Conservation (phyloP, 108 stramenopile genomes). For the Halocafeteria seosinensis region DNA sequence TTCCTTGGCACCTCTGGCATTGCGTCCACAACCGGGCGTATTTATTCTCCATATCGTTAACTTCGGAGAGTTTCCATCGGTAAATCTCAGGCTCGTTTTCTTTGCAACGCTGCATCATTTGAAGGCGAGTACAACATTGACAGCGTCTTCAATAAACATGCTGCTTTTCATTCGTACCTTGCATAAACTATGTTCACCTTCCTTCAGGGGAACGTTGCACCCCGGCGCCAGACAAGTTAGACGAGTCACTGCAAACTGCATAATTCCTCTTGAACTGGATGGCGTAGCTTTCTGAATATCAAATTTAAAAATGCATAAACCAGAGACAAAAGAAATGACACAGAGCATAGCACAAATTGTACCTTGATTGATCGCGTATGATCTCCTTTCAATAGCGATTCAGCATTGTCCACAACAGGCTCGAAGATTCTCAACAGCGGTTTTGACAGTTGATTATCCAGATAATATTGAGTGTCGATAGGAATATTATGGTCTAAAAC, state of each 20-base stretch:
- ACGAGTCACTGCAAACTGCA: slow-evolving; percentile 85
- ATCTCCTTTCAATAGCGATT: slow-evolving; percentile 71
- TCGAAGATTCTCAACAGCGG: slow-evolving; percentile 90
- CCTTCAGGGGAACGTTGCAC: slow-evolving; percentile 67
- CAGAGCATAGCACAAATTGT: slow-evolving; percentile 7
- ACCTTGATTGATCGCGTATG: slow-evolving; percentile 70
- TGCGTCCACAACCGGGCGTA: slow-evolving; percentile 74
- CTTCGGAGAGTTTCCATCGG: slow-evolving; percentile 55
- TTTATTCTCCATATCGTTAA: slow-evolving; percentile 59
- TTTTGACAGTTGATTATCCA: slow-evolving; percentile 82
- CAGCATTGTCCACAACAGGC: slow-evolving; percentile 81
- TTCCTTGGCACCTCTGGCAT: slow-evolving; percentile 90
- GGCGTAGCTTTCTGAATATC: slow-evolving; percentile 85
- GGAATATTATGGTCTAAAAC: slow-evolving; percentile 88
- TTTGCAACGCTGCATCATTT: no score
- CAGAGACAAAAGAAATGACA: no score
- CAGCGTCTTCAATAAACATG: no score
- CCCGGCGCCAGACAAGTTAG: slow-evolving; percentile 67
- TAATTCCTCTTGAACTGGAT: slow-evolving; percentile 74
- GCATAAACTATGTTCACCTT: slow-evolving; percentile 67
- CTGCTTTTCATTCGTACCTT: no score
- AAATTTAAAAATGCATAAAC: no score
- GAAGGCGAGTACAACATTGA: no score
- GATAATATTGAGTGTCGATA: slow-evolving; percentile 83
- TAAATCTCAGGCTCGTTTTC: no score